phyloP scores from a whole-genome alignment of 768 basidiomycete genomes.

The Sistotremastrum suecicum region DNA sequence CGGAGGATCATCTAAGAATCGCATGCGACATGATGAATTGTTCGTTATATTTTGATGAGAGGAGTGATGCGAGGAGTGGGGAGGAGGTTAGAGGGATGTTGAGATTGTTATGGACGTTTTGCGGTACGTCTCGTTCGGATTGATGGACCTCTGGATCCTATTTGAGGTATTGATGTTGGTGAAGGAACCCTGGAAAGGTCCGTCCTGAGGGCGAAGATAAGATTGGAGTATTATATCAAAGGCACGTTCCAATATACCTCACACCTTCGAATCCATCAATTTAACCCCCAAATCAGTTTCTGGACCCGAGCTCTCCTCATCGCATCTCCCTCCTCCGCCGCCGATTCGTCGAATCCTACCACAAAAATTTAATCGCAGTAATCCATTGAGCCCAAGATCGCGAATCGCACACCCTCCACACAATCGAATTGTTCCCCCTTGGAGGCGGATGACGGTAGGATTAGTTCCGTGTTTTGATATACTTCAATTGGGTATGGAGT shows the following conservation, averaged over 20 bases:
- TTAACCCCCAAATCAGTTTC: too few relatives aligned
- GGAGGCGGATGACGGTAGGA: slow-evolving; percentile 64
- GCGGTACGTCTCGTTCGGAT: too few relatives aligned
- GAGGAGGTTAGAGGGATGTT: slow-evolving; percentile 17
- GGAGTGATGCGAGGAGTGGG: slow-evolving; percentile 27
- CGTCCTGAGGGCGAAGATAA: slow-evolving; percentile 24
- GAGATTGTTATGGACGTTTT: slow-evolving; percentile 27
- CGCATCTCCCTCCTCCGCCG: slow-evolving; percentile 48
- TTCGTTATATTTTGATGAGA: slow-evolving; percentile 36
- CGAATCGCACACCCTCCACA: slow-evolving; percentile 44
- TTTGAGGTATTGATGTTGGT: too few relatives aligned
- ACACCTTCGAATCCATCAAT: too few relatives aligned
- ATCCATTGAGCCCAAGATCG: slow-evolving; percentile 62
- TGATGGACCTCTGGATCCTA: too few relatives aligned
- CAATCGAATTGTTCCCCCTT: slow-evolving; percentile 68
- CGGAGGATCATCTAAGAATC: slow-evolving; percentile 19
- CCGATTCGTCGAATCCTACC: slow-evolving; percentile 67
- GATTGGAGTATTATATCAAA: too few relatives aligned
- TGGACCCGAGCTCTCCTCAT: slow-evolving; percentile 54
- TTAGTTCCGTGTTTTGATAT: slow-evolving; percentile 74
- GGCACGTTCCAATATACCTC: too few relatives aligned
- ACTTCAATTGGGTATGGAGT: slow-evolving; percentile 59
- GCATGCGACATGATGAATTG: slow-evolving; percentile 38
- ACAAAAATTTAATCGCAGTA: slow-evolving; percentile 70
- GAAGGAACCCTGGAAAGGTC: slow-evolving; percentile 20